Base-by-base conservation (phyloP, 2,329 filamentous ascomycete genomes). In the Botryotinia narcissicola region DNA sequence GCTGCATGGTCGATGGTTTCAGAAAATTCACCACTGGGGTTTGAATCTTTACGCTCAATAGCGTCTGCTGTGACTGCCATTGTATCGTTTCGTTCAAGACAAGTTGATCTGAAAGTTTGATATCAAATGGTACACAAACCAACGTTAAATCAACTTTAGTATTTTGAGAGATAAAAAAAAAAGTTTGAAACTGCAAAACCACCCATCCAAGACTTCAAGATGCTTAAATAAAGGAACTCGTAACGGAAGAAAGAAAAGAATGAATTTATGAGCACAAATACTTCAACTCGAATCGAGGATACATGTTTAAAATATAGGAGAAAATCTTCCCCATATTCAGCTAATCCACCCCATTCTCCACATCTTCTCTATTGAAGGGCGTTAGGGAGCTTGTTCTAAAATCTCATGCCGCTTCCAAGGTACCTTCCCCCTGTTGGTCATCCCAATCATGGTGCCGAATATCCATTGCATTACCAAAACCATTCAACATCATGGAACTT, bases 1-100 rank as follows among this genome's bases (percentile, higher is more conserved):
- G 48, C 51, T 46, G 71, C 3, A 25, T 68, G 71, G 9, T 68
- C 44, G 16, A 69, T 51, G 29, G 42, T 25, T 60, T 69, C 62
- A 22, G 62, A 46, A 7, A 68, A 59, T n/a, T 60, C 51, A 32
- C 40, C 51, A 54, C 71, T 69, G 7, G 51, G 71, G 14, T 25
- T 72, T 16, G 70, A 67, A 35, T 54, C 46, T 44, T 67, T 63
- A 25, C 42, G 59, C 69, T 64, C 69, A 20, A 71, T 59, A 29
- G 46, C 14, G 35, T 18, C 37, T 22, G 46, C 44, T 25, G 60
- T 67, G 18, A 48, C 42, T 22, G 70, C 35, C 70, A 72, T 72
- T 42, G 12, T 67, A 20, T n/a, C 22, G 25, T 10, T 66, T 32
- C 14, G 35, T 32, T 32, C 20, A 9, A 16, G 25, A 57, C 8